Conservation (phyloP, 2,329 filamentous ascomycete genomes). For the Claviceps sorghi region DNA sequence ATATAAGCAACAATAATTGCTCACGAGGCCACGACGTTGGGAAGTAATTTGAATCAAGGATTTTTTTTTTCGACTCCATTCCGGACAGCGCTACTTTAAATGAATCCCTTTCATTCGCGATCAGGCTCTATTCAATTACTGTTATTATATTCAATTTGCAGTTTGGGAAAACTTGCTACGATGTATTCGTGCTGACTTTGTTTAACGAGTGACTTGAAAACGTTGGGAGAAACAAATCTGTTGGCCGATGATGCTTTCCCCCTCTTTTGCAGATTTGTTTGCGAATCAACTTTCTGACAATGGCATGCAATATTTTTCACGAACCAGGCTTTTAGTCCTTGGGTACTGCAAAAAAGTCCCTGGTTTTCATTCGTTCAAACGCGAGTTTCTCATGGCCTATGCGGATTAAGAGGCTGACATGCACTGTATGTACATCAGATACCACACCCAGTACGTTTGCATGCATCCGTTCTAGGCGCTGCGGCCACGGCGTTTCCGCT, state of each 20-base stretch:
- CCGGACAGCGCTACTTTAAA: not conserved
- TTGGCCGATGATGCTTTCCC: not conserved
- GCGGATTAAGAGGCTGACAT: too few relatives aligned
- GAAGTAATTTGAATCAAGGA: conserved; percentile 11
- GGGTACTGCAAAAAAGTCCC: too few relatives aligned
- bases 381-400: too few relatives aligned
- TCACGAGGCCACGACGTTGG: conserved; percentile 6
- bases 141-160: not conserved
- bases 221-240: not conserved
- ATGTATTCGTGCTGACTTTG: not conserved
- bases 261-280: too few relatives aligned
- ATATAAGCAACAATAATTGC: not conserved
- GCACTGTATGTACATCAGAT: too few relatives aligned
- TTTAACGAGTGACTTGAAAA: not conserved
- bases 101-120: not conserved
- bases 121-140: not conserved
- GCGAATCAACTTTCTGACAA: not conserved
- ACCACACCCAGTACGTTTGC: not conserved
- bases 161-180: not conserved
- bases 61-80: conserved; percentile 7
- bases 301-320: not conserved
- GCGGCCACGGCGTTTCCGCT: conserved; percentile 13
- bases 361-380: too few relatives aligned
- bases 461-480: not conserved
- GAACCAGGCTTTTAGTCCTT: too few relatives aligned